Evolutionary conservation across 2,329 filamentous ascomycete species (phyloP), one percentile per base, ranked within the genome.

Genomic region (Hymenoscyphus albidus): DNA sequence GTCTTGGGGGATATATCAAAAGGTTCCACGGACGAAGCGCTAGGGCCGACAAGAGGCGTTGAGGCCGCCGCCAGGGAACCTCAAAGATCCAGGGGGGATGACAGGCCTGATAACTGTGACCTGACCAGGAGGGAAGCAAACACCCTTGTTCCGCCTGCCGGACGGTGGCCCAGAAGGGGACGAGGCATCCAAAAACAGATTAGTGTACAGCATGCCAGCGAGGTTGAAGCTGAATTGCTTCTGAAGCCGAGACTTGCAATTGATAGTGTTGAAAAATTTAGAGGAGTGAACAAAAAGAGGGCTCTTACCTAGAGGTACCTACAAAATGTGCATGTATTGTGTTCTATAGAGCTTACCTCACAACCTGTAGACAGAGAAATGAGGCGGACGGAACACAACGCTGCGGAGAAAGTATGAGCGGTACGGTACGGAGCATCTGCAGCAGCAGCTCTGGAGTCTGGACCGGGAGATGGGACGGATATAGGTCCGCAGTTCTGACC

Each of bases 1-100:
- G 70, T 67, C 35, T 68, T 64, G 63, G 63, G 61, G 67, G 63
- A 65, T 69, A 69, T 70, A 70, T 71, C 67, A 69, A 71, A 69
- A 69, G 69, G 72, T 71, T 70, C 70, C 68, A 64, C 27, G 63
- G 60, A 61, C 64, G 69, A 58, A 51, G 54, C 51, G 55, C 14
- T 62, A 56, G 58, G 51, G 16, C 59, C 48, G 59, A 38, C 32
- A 56, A 64, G 40, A 54, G 61, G 59, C 59, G 59, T 62, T 62
- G 59, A 62, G 54, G 48, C 59, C 44, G 44, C 59, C 32, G 59
- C 59, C 54, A 61, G 59, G 59, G 44, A 35, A 55, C 54, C 7
- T 35, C 18, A 42, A 59, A 39, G 18, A 56, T n/a, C 22, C 44
- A 40, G 59, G 59, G 22, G 38, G 35, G 38, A 12, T 38, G 18